Conservation (phyloP, 2,329 filamentous ascomycete species). For the Ophiostoma fasciatum region DNA sequence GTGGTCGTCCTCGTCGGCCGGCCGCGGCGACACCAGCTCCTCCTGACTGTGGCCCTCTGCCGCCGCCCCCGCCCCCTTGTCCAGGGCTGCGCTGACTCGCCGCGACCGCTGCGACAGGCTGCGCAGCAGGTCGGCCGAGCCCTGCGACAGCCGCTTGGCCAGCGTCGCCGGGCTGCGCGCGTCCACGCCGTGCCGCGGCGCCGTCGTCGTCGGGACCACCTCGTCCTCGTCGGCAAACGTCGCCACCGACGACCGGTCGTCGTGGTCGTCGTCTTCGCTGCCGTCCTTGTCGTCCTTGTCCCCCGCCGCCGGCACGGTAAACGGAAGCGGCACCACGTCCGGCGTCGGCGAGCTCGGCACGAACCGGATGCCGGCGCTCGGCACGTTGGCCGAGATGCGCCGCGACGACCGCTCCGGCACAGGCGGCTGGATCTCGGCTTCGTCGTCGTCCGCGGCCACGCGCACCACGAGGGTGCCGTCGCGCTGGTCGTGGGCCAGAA, state of each 20-base stretch:
- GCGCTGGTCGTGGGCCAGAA: too few species aligned
- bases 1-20: constrained; percentile 24
- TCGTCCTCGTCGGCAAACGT: constrained; percentile 50
- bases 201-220: constrained; percentile 16
- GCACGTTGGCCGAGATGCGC: neutral
- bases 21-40: constrained; percentile 25
- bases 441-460: too few species aligned
- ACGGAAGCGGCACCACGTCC: constrained; percentile 49
- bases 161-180: constrained; percentile 17
- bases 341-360: constrained; percentile 20
- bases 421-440: too few species aligned
- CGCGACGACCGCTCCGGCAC: neutral
- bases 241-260: constrained; percentile 51
- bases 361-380: too few species aligned
- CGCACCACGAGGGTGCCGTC: neutral
- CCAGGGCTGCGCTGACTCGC: constrained; percentile 13
- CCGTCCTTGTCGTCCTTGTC: neutral
- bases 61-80: neutral
- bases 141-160: constrained; percentile 33
- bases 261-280: constrained; percentile 27
- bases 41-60: constrained; percentile 26
- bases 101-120: constrained; percentile 26
- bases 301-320: constrained; percentile 36
- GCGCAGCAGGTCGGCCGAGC: constrained; percentile 29
- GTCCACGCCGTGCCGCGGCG: constrained; percentile 7